Evolutionary conservation across 169 alveolate genomes (phyloP).

Genomic region (Babesia sp.): DNA sequence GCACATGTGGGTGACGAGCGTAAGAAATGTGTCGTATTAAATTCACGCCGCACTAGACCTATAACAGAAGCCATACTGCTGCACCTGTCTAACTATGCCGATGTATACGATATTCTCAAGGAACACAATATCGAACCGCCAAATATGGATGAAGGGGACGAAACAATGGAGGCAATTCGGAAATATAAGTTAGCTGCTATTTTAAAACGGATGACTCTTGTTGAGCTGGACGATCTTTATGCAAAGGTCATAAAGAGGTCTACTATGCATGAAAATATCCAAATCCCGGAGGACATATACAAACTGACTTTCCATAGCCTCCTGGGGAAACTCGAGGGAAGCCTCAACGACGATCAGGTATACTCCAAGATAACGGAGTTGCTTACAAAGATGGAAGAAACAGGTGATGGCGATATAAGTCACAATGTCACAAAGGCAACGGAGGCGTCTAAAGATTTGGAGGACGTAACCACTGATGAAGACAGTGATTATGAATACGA

Average conservation of each 20-base stretch:
- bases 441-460: background rate
- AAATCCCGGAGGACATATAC: conserved; percentile 20
- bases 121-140: conserved; percentile 21
- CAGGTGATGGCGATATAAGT: background rate
- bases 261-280: background rate
- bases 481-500: background rate
- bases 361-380: conserved; percentile 7
- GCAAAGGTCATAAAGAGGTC: conserved; percentile 20
- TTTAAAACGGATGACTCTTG: conserved; percentile 23
- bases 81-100: conserved; percentile 53
- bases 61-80: conserved; percentile 27
- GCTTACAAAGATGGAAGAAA: background rate
- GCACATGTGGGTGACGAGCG: conserved; percentile 13
- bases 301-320: conserved; percentile 11
- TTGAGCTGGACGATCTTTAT: conserved; percentile 27
- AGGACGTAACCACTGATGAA: background rate
- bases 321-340: conserved; percentile 11
- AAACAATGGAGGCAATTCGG: conserved; percentile 28
- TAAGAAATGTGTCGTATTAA: conserved; percentile 16
- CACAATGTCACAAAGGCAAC: background rate
- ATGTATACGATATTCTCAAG: conserved; percentile 22
- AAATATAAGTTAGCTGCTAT: conserved; percentile 21
- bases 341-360: background rate
- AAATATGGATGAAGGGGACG: background rate
- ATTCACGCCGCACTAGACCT: conserved; percentile 7